Percentiles rank a stretch among this genome's conserved stretches.
These are phyloP conservation scores for Starmerella floricola DNA, from an alignment of 805 yeast species.

Conservation along the genomic window DNA sequence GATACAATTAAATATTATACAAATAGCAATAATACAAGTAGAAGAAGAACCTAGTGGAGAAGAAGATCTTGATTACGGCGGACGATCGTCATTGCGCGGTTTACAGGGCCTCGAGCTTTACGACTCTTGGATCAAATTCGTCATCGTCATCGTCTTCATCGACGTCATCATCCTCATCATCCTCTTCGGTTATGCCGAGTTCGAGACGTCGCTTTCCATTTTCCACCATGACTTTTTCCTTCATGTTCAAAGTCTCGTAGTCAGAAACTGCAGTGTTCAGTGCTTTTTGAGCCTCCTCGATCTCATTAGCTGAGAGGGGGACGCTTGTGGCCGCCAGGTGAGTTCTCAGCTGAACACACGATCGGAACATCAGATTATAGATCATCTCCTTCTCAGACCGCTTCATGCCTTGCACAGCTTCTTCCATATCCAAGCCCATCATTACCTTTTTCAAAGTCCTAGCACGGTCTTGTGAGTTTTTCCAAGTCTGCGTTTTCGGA, in stretches of 20 bases:
- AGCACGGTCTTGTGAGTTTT: constrained; percentile 15
- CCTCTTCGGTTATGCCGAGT: constrained; percentile 1
- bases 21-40: background rate
- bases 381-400: constrained; percentile 19
- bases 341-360: constrained; percentile 15
- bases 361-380: constrained; percentile 17
- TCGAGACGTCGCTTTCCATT: constrained; percentile 4
- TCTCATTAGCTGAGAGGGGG: constrained; percentile 1
- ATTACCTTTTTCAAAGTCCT: constrained; percentile 15
- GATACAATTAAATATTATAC: background rate
- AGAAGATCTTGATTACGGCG: too few relatives aligned
- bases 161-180: constrained; percentile 3
- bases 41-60: background rate
- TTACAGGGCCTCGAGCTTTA: constrained; percentile 4
- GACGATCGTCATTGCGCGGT: too few relatives aligned
- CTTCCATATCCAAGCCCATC: constrained; percentile 19
- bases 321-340: constrained; percentile 12
- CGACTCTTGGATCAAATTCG: background rate
- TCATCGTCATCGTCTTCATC: constrained; percentile 6
- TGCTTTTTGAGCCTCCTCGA: constrained; percentile 1
- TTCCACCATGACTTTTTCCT: constrained; percentile 4
- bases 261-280: background rate
- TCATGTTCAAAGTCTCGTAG: background rate
- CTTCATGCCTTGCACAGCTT: constrained; percentile 16
- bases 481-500: constrained; percentile 5